These are phyloP conservation scores for Sphaerobolus stellatus DNA, from an alignment of 1,284 basidiomycete genomes.

Conservation along the genomic window DNA sequence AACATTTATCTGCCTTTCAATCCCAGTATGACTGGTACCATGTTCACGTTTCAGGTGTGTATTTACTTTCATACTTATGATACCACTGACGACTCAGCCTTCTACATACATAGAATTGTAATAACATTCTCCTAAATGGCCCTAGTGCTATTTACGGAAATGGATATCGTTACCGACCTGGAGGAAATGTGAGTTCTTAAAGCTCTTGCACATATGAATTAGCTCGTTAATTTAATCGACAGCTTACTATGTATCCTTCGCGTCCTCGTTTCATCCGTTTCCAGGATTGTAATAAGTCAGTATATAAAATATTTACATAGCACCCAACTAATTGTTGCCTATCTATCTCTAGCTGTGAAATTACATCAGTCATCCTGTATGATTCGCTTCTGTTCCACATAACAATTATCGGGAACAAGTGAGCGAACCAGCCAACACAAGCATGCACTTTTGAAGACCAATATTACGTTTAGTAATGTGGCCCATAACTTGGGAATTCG, in stretches of 20 bases:
- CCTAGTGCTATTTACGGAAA: slow-evolving; percentile 23
- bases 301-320: not conserved
- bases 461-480: slow-evolving; percentile 17
- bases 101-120: not conserved
- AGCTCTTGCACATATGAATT: slow-evolving; percentile 8
- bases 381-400: slow-evolving; percentile 18
- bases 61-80: no score
- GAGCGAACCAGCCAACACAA: not conserved
- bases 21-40: not conserved
- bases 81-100: no score
- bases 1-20: not conserved
- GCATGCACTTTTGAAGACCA: no score
- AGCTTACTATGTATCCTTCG: slow-evolving; percentile 19
- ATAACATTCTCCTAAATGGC: slow-evolving; percentile 19
- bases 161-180: slow-evolving; percentile 23
- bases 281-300: slow-evolving; percentile 11
- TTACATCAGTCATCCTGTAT: slow-evolving; percentile 2
- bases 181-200: slow-evolving; percentile 8
- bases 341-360: not conserved
- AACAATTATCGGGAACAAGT: slow-evolving; percentile 16
- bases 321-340: not conserved
- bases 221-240: not conserved
- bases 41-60: not conserved
- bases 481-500: slow-evolving; percentile 16
- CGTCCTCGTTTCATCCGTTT: slow-evolving; percentile 15